Evolutionary conservation across 371 early-diverging fungal genomes (phyloP).

Genomic region (Mucor indicus): DNA sequence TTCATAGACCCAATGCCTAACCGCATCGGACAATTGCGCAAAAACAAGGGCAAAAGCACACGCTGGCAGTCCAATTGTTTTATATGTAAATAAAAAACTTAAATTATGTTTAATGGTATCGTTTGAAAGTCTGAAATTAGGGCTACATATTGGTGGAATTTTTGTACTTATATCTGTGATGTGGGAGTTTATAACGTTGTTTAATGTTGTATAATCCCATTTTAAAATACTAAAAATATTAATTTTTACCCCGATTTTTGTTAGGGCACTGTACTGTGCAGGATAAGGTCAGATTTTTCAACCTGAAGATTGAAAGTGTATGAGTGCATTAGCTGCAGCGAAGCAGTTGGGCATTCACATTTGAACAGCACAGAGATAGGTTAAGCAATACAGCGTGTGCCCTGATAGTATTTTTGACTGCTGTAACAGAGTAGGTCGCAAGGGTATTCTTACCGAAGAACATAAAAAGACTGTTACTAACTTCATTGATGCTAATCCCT

Average conservation of each 20-base stretch:
- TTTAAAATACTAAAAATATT: no score
- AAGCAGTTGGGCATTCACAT: conserved; percentile 30
- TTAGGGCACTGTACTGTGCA: conserved; percentile 4
- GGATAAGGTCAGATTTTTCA: conserved; percentile 11
- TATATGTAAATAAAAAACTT: no score
- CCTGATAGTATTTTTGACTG: conserved; percentile 9
- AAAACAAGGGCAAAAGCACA: background rate
- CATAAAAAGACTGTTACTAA: conserved; percentile 2
- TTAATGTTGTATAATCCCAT: no score
- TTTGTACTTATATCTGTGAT: no score
- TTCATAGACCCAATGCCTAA: no score
- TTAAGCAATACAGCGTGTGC: conserved; percentile 1
- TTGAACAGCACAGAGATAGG: conserved; percentile 9
- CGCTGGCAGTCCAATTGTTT: no score
- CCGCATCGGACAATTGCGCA: no score
- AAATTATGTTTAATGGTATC: no score
- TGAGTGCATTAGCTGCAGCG: conserved; percentile 10
- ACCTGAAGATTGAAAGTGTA: background rate
- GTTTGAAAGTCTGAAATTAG: no score
- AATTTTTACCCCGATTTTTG: no score
- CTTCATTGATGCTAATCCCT: background rate
- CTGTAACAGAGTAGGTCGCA: conserved; percentile 5
- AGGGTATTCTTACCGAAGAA: conserved; percentile 8
- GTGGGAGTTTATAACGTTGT: no score
- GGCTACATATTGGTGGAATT: no score